Conservation (phyloP, 2,329 filamentous ascomycete genomes). For the Pseudovirgaria hyperparasitica region DNA sequence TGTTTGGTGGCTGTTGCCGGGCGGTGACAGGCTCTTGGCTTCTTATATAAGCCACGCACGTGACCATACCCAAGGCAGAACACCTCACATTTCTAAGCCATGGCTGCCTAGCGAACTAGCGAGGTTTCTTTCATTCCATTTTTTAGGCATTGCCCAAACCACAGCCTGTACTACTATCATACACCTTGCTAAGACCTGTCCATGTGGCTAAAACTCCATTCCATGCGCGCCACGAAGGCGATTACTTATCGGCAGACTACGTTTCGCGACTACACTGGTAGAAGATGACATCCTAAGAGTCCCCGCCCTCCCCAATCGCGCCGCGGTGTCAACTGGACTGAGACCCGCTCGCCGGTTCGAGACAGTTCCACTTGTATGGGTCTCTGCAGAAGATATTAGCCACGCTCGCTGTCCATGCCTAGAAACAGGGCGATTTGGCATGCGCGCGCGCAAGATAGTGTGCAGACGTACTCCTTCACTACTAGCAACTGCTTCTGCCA, state of each 20-base stretch:
- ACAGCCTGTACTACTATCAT: too few species aligned
- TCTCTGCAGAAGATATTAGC: slow-evolving; percentile 37
- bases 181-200: too few species aligned
- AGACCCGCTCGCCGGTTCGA: slow-evolving; percentile 45
- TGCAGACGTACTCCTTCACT: slow-evolving; percentile 66
- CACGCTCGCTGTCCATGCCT: slow-evolving; percentile 4
- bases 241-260: slow-evolving; percentile 8
- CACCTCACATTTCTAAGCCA: too few species aligned
- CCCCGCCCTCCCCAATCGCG: slow-evolving; percentile 84
- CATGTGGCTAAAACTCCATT: too few species aligned
- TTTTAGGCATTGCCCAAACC: too few species aligned
- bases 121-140: too few species aligned
- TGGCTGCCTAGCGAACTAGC: too few species aligned
- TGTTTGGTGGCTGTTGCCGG: slow-evolving; percentile 2
- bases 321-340: slow-evolving; percentile 61
- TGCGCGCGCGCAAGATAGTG: slow-evolving; percentile 6
- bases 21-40: slow-evolving; percentile 4
- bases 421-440: slow-evolving; percentile 6
- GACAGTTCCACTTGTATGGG: slow-evolving; percentile 53
- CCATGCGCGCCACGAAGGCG: slow-evolving; percentile 20
- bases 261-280: slow-evolving; percentile 49
- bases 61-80: slow-evolving; percentile 4
- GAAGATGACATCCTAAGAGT: slow-evolving; percentile 77
- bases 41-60: slow-evolving; percentile 4
- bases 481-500: slow-evolving; percentile 79